Base-by-base conservation (phyloP, 1,284 basidiomycete species). In the Sporisorium scitamineum region DNA sequence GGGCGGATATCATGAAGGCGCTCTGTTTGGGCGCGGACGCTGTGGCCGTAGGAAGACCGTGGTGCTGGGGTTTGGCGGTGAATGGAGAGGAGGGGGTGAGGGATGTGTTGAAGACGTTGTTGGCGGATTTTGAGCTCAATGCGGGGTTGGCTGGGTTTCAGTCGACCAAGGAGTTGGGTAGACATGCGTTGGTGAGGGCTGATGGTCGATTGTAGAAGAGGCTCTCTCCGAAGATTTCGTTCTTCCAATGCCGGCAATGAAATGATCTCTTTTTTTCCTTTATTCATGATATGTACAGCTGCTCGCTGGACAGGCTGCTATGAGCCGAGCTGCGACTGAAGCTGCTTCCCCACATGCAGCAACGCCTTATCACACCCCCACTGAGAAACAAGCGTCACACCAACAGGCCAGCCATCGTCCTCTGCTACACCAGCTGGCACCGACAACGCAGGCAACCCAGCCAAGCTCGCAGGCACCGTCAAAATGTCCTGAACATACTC, bases 381-480 rank as follows among this genome's bases (percentile, higher is more conserved):
- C 80, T 95, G 94, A 2, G 93, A 92, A 0, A 93, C 91, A 16
- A 97, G 80, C 70, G 92, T 94, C 31, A 94, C 87, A 0, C 95
- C 95, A 0, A 96, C 88, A 0, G 95, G 95, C 93, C 93, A 95
- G 7, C 76, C 70, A 29, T 67, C 78, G 29, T 76, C 76, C 16
- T 73, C 53, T 0, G 68, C 72, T 1, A 22, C 63, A 9, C 87
- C 86, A 2, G 88, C 88, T 0, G 95, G 94, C 0, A 97, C 89
- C 54, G 88, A 92, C 52, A 97, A 80, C 0, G 92, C 92, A 0
- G 95, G 95, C 27, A 98, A 79, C 0, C 95, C 95, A 0, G 94
- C 94, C 37, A 99, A 87, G 1, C 92, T 94, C 1, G 94, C 94
- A 0, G 95, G 94, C 0, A 96, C 94, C 0, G 94, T 97, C 75